Evolutionary conservation across 495 filamentous ascomycete species (phyloP), one percentile per base, ranked within the genome.

Genomic region (Alectoria sarmentosa): DNA sequence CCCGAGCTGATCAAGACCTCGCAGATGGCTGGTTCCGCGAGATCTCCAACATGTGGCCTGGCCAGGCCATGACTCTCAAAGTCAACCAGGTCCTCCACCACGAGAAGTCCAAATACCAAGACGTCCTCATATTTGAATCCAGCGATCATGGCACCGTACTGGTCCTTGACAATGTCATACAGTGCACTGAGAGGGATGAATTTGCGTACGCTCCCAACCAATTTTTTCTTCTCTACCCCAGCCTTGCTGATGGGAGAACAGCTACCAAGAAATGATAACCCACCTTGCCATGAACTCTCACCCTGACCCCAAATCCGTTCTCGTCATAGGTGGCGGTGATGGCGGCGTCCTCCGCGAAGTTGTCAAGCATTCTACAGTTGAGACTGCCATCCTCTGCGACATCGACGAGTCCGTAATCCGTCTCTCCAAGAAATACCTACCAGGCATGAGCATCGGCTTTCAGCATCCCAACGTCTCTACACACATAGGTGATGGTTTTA

Each of bases 241-340:
- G 15, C 30, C 28, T 66, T 38, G 30, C 58, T 60, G 71, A 70
- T 28, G 38, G 41, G 32, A 34, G 32, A 32, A 14, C 59, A 87
- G 84, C 65, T 98, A 98, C 86, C 95, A 99, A 80, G 95, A 99
- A 85, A 99, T 99, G 94, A 99, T 99, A 80, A 91, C 94, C 65
- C 92, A 99, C 79, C 84, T 98, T 61, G 94, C 91, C 78, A 92
- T 99, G 90, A 95, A 95, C 84, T 90, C 94, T 32, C 94, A 98
- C 84, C 95, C 93, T 68, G 85, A 94, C 80, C 94, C 94, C 70
- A 92, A 96, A 86, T 93, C 92, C 80, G 92, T 98, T 60, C 86
- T 99, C 44, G 94, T 99, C 76, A 97, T 98, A 71, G 94, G 94
- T 62, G 94, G 92, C 70, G 94, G 95, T 71, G 94, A 97, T 73